Base-by-base conservation (phyloP, 2,329 filamentous ascomycete genomes). In the Pseudonectria buxi region DNA sequence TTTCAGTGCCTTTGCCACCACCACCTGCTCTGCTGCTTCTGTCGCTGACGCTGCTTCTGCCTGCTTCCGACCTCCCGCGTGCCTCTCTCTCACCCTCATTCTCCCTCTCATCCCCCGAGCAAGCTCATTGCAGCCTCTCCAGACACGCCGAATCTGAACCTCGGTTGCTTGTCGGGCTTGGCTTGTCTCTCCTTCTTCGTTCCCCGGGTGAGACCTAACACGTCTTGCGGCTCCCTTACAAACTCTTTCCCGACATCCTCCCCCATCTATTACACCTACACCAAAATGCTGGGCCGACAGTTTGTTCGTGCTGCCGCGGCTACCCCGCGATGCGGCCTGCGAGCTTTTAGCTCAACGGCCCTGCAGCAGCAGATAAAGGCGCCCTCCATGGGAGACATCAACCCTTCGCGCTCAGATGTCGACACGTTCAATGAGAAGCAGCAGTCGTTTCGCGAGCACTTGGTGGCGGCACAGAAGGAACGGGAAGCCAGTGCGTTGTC, bases 321-420 rank as follows among this genome's bases (percentile, higher is more conserved):
- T 49, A 63, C 64, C 47, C 64, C 66, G 44, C 71, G 69, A 55
- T 64, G 67, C 49, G 56, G 60, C 37, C 56, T 71, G 44, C 72
- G 79, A 51, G 65, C 76, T 49, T 74, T 85, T 56, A 69, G 70
- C 56, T 72, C 74, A 38, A 75, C 77, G 39, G 59, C 69, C 39
- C 46, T 54, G 45, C 54, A 59, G 44, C 54, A 59, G 44, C 55
- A 61, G 36, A 49, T 44, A 44, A 71, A 69, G 39, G 68, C 79
- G 14, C 92, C 92, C n/a, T 79, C 83, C 26, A 76, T 98, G 48
- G 83, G 85, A 59, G 89, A 98, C 64, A 79, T 98, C 53, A 69
- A 83, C 72, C 62, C 65, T 13, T 58, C 61, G 30, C 76, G 81
- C 32, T 71, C 84, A 44, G 77, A 78, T 43, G 81, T 85, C 46